Evolutionary conservation across 2,329 filamentous ascomycete species (phyloP), one percentile per base, ranked within the genome.

Genomic region (Claviceps paspali): DNA sequence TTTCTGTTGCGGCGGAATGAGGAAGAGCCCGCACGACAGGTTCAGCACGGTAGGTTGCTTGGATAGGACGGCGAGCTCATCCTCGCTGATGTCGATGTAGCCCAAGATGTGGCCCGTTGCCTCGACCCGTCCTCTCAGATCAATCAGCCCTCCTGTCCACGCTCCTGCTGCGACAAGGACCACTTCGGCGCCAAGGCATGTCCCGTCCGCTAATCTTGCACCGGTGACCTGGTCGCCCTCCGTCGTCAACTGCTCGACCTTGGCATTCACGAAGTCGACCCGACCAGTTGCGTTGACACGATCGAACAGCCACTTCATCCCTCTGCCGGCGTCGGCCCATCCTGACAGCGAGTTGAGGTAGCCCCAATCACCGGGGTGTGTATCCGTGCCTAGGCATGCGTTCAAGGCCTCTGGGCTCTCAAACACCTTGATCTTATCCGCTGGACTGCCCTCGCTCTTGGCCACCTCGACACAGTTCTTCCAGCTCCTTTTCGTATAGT

Each of bases 91-190:
- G 44, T 75, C 67, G 45, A 94, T 63, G 60, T 92, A 95, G 10
- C 72, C 80, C 19, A 96, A 54, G 0, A 74, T 72, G 50, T 96
- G 88, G 11, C 84, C 88, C 0, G 85, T 93, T 2, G 87, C 82
- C 44, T 80, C 72, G 28, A 77, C 78, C 31, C 82, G 73, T 19
- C 84, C 83, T 33, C 77, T 67, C 1, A 95, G 64, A 55, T 94
- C 82, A 39, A 95, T 61, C 17, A 95, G 67, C 2, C 72, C 68
- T 2, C 78, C 73, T 2, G 82, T 84, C 87, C 88, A 96, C 4
- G 88, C 86, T 12, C 88, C 88, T 0, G 86, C 77, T 0, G 88
- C 86, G 2, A 93, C 67, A 38, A 95, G 65, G 24, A 82, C 78
- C 6, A 93, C 65, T 41, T 84, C 81, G 2, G 81, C 82, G 4